These are phyloP conservation scores for Scedosporium boydii DNA, from an alignment of 2,329 filamentous ascomycete species.

Conservation along the genomic window DNA sequence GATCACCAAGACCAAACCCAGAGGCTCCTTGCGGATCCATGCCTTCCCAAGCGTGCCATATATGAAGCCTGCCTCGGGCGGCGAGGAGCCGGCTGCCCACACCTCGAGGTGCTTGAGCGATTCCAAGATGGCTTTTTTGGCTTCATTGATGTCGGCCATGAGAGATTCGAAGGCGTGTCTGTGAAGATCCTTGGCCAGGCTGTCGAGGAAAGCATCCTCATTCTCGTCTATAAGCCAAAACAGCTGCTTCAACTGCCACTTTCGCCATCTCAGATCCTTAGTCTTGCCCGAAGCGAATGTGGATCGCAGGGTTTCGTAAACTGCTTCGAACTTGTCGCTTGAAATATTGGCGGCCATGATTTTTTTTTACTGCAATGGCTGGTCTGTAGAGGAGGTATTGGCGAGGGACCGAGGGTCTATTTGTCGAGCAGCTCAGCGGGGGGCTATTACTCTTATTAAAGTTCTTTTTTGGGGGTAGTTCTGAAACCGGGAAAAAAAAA, in stretches of 20 bases:
- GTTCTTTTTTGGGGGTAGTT: no score
- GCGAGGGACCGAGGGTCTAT: no score
- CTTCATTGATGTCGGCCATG: conserved; percentile 20
- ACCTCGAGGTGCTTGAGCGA: conserved; percentile 27
- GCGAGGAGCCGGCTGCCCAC: conserved; percentile 27
- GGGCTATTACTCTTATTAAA: no score
- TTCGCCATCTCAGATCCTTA: conserved; percentile 22
- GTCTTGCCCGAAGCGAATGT: conserved; percentile 20
- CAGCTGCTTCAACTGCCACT: conserved; percentile 26
- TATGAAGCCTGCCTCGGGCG: conserved; percentile 16
- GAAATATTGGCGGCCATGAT: no score
- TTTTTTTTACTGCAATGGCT: no score
- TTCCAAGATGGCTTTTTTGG: no score
- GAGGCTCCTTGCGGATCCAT: conserved; percentile 29
- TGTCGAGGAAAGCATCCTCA: conserved; percentile 15
- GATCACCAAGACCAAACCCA: conserved; percentile 33
- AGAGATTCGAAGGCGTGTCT: conserved; percentile 23
- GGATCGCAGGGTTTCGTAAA: no score
- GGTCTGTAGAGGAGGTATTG: no score
- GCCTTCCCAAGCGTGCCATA: conserved; percentile 20
- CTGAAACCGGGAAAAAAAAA: no score
- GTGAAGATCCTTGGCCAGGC: conserved; percentile 19
- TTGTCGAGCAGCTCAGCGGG: no score
- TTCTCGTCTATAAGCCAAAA: conserved; percentile 26
- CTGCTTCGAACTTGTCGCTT: no score